These are phyloP conservation scores for Discostella pseudostelligera DNA, from an alignment of 108 stramenopile species.

Conservation along the genomic window DNA sequence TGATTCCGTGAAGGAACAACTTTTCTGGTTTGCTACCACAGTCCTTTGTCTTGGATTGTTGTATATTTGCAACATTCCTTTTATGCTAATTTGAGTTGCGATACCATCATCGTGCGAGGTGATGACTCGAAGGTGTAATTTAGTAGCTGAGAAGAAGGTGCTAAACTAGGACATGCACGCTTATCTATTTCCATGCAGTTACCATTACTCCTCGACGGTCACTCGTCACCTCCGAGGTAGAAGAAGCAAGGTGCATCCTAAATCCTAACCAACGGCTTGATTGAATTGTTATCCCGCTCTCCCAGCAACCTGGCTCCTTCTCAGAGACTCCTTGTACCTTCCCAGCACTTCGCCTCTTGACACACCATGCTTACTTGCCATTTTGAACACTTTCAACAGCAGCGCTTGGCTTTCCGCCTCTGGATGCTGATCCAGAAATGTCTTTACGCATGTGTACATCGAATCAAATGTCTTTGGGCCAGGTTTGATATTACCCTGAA, in stretches of 20 bases:
- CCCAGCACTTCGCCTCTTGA: slow-evolving; percentile 13
- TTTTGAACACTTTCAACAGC: slow-evolving; percentile 20
- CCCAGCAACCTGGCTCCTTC: not conserved
- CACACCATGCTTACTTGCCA: slow-evolving; percentile 25
- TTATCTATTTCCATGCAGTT: too few species aligned
- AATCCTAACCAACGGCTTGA: too few species aligned
- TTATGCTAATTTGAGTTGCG: slow-evolving; percentile 18
- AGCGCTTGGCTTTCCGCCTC: slow-evolving; percentile 18
- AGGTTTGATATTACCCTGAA: slow-evolving; percentile 21
- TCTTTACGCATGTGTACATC: slow-evolving; percentile 31
- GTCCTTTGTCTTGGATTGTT: slow-evolving; percentile 10
- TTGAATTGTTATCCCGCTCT: not conserved
- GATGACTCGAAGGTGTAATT: not conserved
- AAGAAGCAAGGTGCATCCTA: too few species aligned
- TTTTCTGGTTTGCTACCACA: slow-evolving; percentile 11
- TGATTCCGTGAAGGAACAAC: not conserved
- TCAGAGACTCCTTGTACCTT: slow-evolving; percentile 1
- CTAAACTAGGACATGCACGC: too few species aligned
- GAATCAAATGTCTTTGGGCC: slow-evolving; percentile 13
- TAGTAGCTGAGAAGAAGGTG: not conserved
- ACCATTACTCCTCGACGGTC: too few species aligned
- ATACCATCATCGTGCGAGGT: too few species aligned
- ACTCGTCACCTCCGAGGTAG: too few species aligned
- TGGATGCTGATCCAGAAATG: slow-evolving; percentile 32
- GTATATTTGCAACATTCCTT: slow-evolving; percentile 1